Evolutionary conservation across 345 rosid genomes (phyloP), one percentile per base, ranked within the genome.

Genomic region (Aquilaria malaccensis): DNA sequence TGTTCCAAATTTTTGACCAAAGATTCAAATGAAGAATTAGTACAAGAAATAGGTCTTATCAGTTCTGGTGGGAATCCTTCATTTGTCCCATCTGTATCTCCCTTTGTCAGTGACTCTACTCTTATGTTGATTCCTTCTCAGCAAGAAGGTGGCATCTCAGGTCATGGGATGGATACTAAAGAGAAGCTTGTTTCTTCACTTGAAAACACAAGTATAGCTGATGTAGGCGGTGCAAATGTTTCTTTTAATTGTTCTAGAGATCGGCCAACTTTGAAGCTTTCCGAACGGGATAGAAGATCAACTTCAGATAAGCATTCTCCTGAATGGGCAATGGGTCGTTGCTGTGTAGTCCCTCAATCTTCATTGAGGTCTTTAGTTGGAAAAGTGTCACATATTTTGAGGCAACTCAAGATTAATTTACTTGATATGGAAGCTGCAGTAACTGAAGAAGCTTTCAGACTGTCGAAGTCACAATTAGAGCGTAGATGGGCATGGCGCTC

Each of bases 361-460:
- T 83, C 99, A 48, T 67, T 86, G 70, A 85, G 79, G 81, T 90
- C 87, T 62, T 65, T 94, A 54, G 67, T 62, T 33, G 95, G 92
- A 60, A 86, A 83, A 67, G 70, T 71, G 68, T 77, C 78, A 55
- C 76, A 48, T 50, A 75, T 85, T 65, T 63, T 74, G 56, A 82
- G 82, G 71, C 68, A 62, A 69, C 85, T 94, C 50, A 94, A 86
- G 84, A 78, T 79, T 70, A 79, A 72, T 80, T 79, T 94, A 76
- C 92, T 94, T 64, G 99, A 94, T 79, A 90, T 94, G 83, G 96
- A 88, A 66, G 93, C 91, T 66, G 96, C 88, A 51, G 80, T 94
- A 57, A 75, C 85, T 76, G 91, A 81, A 77, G 91, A 81, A 72
- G 83, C 87, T 70, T 56, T 94, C 69, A 81, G 80, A 71, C 80